Evolutionary conservation across 768 basidiomycete genomes (phyloP).

Genomic region (Tulasnella sp.): DNA sequence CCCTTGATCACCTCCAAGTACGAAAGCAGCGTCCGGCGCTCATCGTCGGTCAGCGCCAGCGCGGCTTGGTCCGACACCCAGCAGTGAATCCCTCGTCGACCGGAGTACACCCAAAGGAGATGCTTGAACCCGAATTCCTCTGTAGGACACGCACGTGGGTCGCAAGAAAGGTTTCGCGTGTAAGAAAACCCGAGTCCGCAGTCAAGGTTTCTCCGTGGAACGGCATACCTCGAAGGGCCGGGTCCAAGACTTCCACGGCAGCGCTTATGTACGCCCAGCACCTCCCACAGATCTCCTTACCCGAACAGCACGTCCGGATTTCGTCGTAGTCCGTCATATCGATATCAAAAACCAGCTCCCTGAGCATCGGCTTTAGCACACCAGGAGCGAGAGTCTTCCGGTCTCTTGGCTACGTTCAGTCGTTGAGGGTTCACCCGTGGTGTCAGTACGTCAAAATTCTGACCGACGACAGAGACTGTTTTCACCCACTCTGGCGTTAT

Average conservation of each 20-base stretch:
- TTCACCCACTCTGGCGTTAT: slow-evolving; percentile 75
- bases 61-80: slow-evolving; percentile 94
- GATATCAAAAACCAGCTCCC: slow-evolving; percentile 98
- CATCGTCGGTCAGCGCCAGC: slow-evolving; percentile 87
- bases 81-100: slow-evolving; percentile 95
- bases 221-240: slow-evolving; percentile 60
- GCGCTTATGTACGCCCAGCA: slow-evolving; percentile 96
- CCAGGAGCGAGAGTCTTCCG: slow-evolving; percentile 76
- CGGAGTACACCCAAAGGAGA: slow-evolving; percentile 97
- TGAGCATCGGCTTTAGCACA: slow-evolving; percentile 70
- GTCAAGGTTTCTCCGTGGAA: too few species aligned
- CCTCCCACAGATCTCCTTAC: slow-evolving; percentile 83
- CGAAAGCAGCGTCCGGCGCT: slow-evolving; percentile 82
- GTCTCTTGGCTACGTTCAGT: slow-evolving; percentile 71
- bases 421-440: background rate
- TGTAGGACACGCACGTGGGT: slow-evolving; percentile 33
- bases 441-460: background rate
- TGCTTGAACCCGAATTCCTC: slow-evolving; percentile 89
- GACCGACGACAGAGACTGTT: background rate
- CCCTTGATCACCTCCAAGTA: slow-evolving; percentile 84
- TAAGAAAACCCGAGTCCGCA: too few species aligned
- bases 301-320: slow-evolving; percentile 92
- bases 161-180: too few species aligned
- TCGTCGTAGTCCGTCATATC: slow-evolving; percentile 99
- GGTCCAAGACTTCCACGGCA: slow-evolving; percentile 86